phyloP scores from a whole-genome alignment of 2,329 filamentous ascomycete genomes.

The Alternaria sp. region DNA sequence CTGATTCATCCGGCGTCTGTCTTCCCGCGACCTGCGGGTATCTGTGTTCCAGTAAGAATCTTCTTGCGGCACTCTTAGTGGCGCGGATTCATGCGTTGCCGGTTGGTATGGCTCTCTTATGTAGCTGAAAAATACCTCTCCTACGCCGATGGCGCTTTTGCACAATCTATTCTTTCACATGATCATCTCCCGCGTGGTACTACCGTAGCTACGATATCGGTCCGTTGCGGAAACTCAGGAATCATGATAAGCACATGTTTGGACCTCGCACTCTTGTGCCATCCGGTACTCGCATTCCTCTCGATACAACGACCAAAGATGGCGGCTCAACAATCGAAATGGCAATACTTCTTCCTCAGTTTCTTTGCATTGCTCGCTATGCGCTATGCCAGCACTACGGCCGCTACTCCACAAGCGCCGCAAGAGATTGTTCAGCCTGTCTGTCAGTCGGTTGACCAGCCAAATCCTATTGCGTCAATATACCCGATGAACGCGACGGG shows the following conservation, averaged over 20 bases:
- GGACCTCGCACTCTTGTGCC: slow-evolving; percentile 44
- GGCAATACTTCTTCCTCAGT: slow-evolving; percentile 40
- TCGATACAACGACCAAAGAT: slow-evolving; percentile 39
- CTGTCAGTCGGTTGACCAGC: slow-evolving; percentile 44
- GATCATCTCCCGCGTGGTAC: neutral
- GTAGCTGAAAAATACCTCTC: slow-evolving; percentile 11
- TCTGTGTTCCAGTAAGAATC: slow-evolving; percentile 24
- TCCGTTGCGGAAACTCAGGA: slow-evolving; percentile 8
- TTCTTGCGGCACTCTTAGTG: slow-evolving; percentile 24
- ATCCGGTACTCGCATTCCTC: slow-evolving; percentile 43
- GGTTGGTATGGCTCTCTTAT: slow-evolving; percentile 19
- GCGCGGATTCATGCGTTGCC: slow-evolving; percentile 38
- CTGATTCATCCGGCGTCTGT: slow-evolving; percentile 20
- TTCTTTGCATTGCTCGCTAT: slow-evolving; percentile 39
- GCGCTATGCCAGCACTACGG: slow-evolving; percentile 34
- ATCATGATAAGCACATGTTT: slow-evolving; percentile 39
- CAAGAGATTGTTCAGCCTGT: slow-evolving; percentile 2
- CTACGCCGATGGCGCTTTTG: slow-evolving; percentile 1
- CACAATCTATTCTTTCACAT: slow-evolving; percentile 14
- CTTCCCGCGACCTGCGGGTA: slow-evolving; percentile 16
- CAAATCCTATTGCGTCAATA: slow-evolving; percentile 60
- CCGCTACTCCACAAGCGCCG: slow-evolving; percentile 9
- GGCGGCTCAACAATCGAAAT: slow-evolving; percentile 28
- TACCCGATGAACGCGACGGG: slow-evolving; percentile 62
- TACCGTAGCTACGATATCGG: slow-evolving; percentile 1